These are phyloP conservation scores for Kluyveromyces marxianus DNA, from an alignment of 1,139 yeast species.

Conservation along the genomic window DNA sequence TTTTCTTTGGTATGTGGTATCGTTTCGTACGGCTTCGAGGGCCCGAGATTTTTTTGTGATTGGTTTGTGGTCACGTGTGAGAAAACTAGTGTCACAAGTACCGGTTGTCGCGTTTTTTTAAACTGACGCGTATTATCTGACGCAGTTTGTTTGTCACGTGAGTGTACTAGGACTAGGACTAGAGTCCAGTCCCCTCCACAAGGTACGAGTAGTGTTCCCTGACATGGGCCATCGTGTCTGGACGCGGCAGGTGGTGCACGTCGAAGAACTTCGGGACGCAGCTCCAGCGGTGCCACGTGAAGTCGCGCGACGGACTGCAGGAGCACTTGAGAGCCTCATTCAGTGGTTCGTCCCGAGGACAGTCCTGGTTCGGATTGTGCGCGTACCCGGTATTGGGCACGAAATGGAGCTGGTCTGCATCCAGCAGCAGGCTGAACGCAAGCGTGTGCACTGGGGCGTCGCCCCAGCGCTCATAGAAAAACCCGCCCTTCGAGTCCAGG, in stretches of 20 bases:
- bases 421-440: constrained; percentile 49
- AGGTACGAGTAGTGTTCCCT: neutral
- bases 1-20: neutral
- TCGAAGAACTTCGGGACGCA: constrained; percentile 15
- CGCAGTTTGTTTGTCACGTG: neutral
- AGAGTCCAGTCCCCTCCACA: no score
- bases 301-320: constrained; percentile 43
- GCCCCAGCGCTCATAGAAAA: constrained; percentile 88
- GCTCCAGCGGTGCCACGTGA: constrained; percentile 25
- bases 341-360: constrained; percentile 39
- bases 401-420: constrained; percentile 40
- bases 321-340: constrained; percentile 41
- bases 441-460: constrained; percentile 90
- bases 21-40: neutral
- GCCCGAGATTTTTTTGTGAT: neutral
- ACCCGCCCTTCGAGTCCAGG: constrained; percentile 69
- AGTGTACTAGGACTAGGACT: no score
- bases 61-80: constrained; percentile 5
- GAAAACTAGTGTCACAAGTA: neutral
- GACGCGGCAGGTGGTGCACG: constrained; percentile 8
- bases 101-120: no score
- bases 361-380: constrained; percentile 48
- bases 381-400: constrained; percentile 49
- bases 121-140: neutral
- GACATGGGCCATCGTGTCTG: constrained; percentile 8